These are phyloP conservation scores for Deakozyma indianensis DNA, from an alignment of 805 yeast species.

Conservation along the genomic window DNA sequence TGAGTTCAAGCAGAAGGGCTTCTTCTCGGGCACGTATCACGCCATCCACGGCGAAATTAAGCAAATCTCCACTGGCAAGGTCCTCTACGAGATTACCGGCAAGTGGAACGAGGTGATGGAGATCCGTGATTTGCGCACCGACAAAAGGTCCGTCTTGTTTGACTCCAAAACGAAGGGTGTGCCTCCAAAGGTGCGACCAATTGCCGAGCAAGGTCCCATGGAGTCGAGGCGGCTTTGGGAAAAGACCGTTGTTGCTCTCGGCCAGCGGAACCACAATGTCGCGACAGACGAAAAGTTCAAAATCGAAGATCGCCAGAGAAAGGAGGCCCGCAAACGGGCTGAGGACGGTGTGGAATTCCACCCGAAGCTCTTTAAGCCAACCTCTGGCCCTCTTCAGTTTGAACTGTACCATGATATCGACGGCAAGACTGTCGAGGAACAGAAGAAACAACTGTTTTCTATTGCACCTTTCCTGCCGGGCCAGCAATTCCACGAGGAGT, in stretches of 20 bases:
- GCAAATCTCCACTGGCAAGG: constrained; percentile 35
- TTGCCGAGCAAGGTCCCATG: constrained; percentile 61
- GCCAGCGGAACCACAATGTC: constrained; percentile 55
- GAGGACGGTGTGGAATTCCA: constrained; percentile 71
- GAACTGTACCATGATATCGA: constrained; percentile 48
- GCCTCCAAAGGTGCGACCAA: constrained; percentile 65
- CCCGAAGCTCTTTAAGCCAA: constrained; percentile 59
- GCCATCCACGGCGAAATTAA: constrained; percentile 66
- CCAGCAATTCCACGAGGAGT: constrained; percentile 48
- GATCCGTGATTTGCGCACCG: constrained; percentile 38
- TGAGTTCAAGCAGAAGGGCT: constrained; percentile 91
- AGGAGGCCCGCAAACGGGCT: constrained; percentile 50
- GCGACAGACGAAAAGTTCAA: constrained; percentile 84
- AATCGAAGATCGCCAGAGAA: constrained; percentile 81
- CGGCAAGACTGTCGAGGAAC: constrained; percentile 33
- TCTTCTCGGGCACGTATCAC: constrained; percentile 84
- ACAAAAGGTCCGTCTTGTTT: constrained; percentile 37
- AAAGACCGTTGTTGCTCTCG: constrained; percentile 69
- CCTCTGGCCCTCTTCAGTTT: constrained; percentile 39
- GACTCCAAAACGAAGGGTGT: constrained; percentile 35
- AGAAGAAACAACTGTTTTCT: constrained; percentile 42
- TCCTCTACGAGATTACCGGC: constrained; percentile 57
- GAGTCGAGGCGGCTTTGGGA: constrained; percentile 82
- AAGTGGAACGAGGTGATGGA: constrained; percentile 88
- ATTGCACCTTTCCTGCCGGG: constrained; percentile 78